Percentiles rank a stretch among this genome's conserved stretches.
Evolutionary conservation across 1,139 yeast species (phyloP).

Genomic region (Candida mesenterica): DNA sequence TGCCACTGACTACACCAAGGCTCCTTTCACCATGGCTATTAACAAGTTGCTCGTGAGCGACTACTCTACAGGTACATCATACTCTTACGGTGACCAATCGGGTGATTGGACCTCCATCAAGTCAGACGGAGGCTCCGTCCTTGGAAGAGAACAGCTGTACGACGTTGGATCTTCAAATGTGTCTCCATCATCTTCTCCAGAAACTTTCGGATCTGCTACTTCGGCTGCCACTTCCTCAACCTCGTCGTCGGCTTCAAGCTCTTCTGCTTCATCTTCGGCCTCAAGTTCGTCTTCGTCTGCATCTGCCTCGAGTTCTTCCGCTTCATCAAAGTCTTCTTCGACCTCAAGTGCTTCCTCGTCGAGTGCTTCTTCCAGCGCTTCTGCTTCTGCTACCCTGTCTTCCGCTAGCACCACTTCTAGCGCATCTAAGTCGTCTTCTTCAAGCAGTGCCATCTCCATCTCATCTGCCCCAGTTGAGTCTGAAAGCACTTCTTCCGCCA

Average conservation of each 20-base stretch:
- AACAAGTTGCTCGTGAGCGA: constrained; percentile 30
- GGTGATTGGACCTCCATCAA: constrained; percentile 70
- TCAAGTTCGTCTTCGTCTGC: constrained; percentile 5
- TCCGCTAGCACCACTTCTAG: constrained; percentile 4
- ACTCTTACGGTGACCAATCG: constrained; percentile 50
- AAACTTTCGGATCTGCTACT: constrained; percentile 5
- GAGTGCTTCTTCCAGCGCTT: constrained; percentile 2
- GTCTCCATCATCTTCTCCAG: constrained; percentile 5
- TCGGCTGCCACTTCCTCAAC: constrained; percentile 6
- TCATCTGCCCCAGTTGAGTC: constrained; percentile 2
- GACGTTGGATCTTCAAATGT: constrained; percentile 23
- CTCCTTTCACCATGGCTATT: constrained; percentile 38
- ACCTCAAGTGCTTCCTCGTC: constrained; percentile 5
- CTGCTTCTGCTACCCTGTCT: constrained; percentile 4
- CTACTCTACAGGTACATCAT: constrained; percentile 35
- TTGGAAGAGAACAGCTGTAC: constrained; percentile 57
- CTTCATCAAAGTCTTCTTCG: neutral
- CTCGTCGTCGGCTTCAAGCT: constrained; percentile 4
- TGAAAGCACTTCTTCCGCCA: too few species aligned
- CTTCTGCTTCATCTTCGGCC: constrained; percentile 6
- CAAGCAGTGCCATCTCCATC: neutral
- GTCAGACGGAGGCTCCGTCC: constrained; percentile 61
- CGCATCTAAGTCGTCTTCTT: constrained; percentile 4
- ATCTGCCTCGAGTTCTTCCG: constrained; percentile 6
- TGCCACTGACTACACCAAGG: constrained; percentile 29